Evolutionary conservation across 148 eudicot species (phyloP), one percentile per base, ranked within the genome.

Genomic region (Fagopyrum homotropicum): DNA sequence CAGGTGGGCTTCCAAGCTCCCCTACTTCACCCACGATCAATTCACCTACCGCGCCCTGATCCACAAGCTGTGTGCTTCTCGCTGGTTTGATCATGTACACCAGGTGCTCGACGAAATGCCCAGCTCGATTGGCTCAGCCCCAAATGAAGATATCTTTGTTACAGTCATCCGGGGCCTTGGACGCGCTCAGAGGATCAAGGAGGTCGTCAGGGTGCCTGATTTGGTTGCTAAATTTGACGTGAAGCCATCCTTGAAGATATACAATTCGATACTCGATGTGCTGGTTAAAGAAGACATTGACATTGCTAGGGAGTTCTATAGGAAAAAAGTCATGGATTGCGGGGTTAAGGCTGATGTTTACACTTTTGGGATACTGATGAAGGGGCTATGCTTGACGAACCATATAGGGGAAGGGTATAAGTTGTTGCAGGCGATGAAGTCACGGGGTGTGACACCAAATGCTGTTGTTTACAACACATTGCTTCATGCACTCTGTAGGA

Each of bases 281-380:
- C 82, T 95, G 77, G 98, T 95, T 26, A 92, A 92, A 77, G 92
- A 84, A 78, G 98, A 95, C 80, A 90, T 95, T 81, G 97, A 90
- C 79, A 84, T 95, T 75, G 98, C 99, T 56, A 88, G 89, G 79
- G 84, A 86, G 46, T 95, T 92, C 80, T 95, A 86, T 81, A 92
- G 97, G 83, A 83, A 77, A 89, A 95, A 90, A 81, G 92, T 95
- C 90, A 89, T 88, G 92, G 92, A 77, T 4, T 76, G 77, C 80
- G 98, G 91, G 57, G 81, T 91, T 75, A 44, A 75, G 72, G 95
- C 90, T 12, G 97, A 92, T 89, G 87, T 83, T 30, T 95, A 89
- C 76, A 92, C 99, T 56, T 95, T 75, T 76, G 97, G 92, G 73
- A 95, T 93, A 60, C 81, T 95, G 86, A 95, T 95, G 99, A 95